Evolutionary conservation across 768 basidiomycete species (phyloP).

Genomic region (Fistulinella prunicolor): DNA sequence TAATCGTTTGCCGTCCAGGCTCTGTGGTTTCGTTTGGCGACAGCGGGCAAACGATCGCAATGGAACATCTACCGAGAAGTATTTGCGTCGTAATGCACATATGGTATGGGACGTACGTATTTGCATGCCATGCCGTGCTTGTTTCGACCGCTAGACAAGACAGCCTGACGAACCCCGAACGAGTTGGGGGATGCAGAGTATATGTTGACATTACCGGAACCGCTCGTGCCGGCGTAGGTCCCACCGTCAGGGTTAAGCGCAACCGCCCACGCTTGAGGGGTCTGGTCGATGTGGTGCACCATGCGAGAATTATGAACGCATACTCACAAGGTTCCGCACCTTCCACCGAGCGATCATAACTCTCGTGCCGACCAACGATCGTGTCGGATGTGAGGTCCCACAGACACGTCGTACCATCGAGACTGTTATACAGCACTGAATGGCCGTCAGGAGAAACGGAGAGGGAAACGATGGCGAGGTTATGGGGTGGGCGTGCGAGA

Average conservation of each 20-base stretch:
- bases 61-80: neutral
- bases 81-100: conserved; percentile 1
- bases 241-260: conserved; percentile 74
- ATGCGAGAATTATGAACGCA: neutral
- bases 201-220: conserved; percentile 67
- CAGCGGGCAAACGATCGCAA: neutral
- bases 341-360: conserved; percentile 58
- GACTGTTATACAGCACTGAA: conserved; percentile 70
- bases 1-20: conserved; percentile 80
- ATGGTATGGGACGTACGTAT: conserved; percentile 48
- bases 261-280: conserved; percentile 69
- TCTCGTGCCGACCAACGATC: conserved; percentile 66
- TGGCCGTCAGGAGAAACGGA: conserved; percentile 67
- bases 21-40: conserved; percentile 43
- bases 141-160: conserved; percentile 61
- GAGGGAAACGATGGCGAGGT: conserved; percentile 81
- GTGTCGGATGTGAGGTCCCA: conserved; percentile 68
- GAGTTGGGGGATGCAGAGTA: conserved; percentile 66
- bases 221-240: conserved; percentile 72
- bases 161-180: conserved; percentile 62
- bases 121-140: conserved; percentile 78
- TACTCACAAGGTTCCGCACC: conserved; percentile 66
- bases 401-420: conserved; percentile 79
- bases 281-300: neutral
- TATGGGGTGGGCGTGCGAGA: conserved; percentile 64